phyloP scores from a whole-genome alignment of 176 grass and related monocot genomes.

The Phragmites australis region DNA sequence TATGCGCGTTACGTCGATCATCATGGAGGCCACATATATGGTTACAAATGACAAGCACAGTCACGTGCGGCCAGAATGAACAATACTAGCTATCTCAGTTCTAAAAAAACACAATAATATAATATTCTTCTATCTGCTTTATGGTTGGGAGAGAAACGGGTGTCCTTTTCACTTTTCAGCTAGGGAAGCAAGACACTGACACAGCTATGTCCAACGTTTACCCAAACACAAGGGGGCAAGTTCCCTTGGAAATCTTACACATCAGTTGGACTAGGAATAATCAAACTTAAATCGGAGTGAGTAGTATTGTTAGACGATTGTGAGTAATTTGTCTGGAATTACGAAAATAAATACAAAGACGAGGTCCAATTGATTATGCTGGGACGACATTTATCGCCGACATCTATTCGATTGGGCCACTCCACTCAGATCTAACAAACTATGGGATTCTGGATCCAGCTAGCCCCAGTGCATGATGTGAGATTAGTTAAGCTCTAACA shows the following conservation, averaged over 20 bases:
- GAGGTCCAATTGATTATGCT: neutral
- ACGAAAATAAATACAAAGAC: no score
- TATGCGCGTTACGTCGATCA: neutral
- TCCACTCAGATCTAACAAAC: neutral
- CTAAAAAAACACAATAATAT: no score
- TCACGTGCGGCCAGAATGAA: neutral
- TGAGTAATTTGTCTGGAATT: no score
- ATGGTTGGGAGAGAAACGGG: neutral
- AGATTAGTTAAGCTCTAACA: neutral
- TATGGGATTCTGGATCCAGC: neutral
- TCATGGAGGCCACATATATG: neutral
- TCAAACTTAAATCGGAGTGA: no score
- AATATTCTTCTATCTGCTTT: neutral
- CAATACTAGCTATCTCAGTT: no score
- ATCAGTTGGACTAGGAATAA: no score
- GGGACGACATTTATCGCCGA: neutral
- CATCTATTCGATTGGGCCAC: neutral
- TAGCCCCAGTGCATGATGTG: neutral
- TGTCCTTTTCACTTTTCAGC: neutral
- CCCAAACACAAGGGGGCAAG: no score
- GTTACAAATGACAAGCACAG: constrained; percentile 10
- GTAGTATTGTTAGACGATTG: no score
- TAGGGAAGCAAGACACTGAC: no score
- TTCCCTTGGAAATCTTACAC: no score
- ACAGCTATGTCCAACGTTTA: no score